A percentile compares a stretch with the other conserved stretches of the same genome.
Evolutionary conservation across 1,284 basidiomycete species (phyloP).

Genomic region (Apiotrichum domesticum): DNA sequence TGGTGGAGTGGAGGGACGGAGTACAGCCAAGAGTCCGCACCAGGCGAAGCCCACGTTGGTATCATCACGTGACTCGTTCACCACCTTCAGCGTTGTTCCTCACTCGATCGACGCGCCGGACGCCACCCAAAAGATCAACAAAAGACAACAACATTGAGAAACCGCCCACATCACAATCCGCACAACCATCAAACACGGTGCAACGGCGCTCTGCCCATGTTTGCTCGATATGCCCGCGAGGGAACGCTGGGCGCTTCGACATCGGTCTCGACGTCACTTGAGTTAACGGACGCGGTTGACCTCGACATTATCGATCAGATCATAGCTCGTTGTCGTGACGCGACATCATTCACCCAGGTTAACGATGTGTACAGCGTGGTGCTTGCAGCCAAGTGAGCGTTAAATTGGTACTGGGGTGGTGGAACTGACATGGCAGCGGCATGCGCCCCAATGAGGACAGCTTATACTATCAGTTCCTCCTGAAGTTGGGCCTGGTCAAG

Average conservation of each 20-base stretch:
- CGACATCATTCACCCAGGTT: conserved; percentile 38
- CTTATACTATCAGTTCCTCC: conserved; percentile 42
- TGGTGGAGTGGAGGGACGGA: no score
- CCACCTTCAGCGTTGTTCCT: no score
- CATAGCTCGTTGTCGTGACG: conserved; percentile 29
- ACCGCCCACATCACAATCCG: not conserved
- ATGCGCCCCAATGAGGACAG: conserved; percentile 32
- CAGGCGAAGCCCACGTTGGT: no score
- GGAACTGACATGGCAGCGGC: conserved; percentile 25
- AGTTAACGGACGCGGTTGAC: conserved; percentile 33
- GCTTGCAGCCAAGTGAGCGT: conserved; percentile 32
- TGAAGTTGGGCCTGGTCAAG: conserved; percentile 43
- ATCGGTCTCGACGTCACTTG: conserved; percentile 20
- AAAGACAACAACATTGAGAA: not conserved
- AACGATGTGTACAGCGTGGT: conserved; percentile 34
- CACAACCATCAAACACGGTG: no score
- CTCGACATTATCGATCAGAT: conserved; percentile 39
- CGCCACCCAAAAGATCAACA: not conserved
- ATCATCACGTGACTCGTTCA: no score
- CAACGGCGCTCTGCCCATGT: conserved; percentile 8
- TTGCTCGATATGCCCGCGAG: conserved; percentile 18
- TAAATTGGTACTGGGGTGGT: not conserved
- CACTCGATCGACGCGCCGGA: no score
- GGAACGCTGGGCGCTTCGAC: conserved; percentile 1
- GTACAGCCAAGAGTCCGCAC: no score